phyloP scores from a whole-genome alignment of 208 protist genomes.

The Jaenimonas drosophilae region DNA sequence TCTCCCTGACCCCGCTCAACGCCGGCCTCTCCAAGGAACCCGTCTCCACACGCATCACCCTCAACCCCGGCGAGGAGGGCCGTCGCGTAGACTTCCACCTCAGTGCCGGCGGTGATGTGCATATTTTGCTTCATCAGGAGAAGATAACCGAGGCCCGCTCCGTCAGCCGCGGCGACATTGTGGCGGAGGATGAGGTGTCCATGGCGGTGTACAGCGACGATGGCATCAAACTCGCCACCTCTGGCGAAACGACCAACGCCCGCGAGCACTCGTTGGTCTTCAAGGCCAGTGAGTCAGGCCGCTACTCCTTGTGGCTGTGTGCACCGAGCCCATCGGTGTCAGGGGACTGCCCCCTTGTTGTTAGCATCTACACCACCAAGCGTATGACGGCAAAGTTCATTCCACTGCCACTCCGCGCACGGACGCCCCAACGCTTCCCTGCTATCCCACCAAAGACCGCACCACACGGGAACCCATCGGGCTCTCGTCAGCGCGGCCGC shows the following conservation, averaged over 20 bases:
- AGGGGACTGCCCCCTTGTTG: slow-evolving; percentile 42
- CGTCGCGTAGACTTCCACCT: slow-evolving; percentile 53
- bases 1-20: slow-evolving; percentile 58
- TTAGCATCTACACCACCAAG: slow-evolving; percentile 64
- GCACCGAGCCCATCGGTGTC: slow-evolving; percentile 24
- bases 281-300: slow-evolving; percentile 23
- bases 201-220: slow-evolving; percentile 56
- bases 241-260: slow-evolving; percentile 60
- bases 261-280: slow-evolving; percentile 78
- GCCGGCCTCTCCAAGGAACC: slow-evolving; percentile 54
- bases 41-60: slow-evolving; percentile 17
- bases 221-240: slow-evolving; percentile 34
- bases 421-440: slow-evolving; percentile 22
- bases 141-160: slow-evolving; percentile 25
- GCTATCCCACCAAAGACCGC: not conserved
- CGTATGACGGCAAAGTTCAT: slow-evolving; percentile 45
- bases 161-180: slow-evolving; percentile 29
- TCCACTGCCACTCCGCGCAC: slow-evolving; percentile 29
- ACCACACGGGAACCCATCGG: no score
- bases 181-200: slow-evolving; percentile 50
- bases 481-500: no score
- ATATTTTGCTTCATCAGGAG: slow-evolving; percentile 69
- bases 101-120: slow-evolving; percentile 46
- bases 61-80: slow-evolving; percentile 33
- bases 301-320: slow-evolving; percentile 46